These are phyloP conservation scores for Halocafeteria seosinensis DNA, from an alignment of 108 stramenopile species.

Conservation along the genomic window DNA sequence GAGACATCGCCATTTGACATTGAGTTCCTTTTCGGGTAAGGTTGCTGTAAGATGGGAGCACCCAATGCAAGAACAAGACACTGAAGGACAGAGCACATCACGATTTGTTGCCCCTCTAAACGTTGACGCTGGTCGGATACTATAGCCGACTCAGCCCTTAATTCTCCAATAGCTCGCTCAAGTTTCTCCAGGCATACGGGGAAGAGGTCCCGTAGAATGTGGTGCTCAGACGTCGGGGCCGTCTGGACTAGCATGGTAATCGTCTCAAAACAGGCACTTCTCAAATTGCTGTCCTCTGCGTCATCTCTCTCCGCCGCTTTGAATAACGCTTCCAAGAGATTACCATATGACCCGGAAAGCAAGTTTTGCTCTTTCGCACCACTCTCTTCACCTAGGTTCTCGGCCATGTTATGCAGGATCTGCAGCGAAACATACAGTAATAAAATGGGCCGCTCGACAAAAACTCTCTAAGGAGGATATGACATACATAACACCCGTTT, in stretches of 20 bases:
- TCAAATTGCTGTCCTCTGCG: not conserved
- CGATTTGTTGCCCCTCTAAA: not conserved
- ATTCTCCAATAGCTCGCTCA: not conserved
- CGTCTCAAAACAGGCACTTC: not conserved
- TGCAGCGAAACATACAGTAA: too few relatives aligned
- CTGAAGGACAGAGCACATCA: not conserved
- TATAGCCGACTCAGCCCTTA: not conserved
- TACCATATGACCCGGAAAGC: not conserved
- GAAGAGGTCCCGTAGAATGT: not conserved
- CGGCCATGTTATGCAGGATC: not conserved
- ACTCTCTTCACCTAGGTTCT: not conserved
- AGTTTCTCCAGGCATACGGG: not conserved
- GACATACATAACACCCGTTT: too few relatives aligned
- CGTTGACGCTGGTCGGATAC: not conserved
- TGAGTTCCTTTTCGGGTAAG: not conserved
- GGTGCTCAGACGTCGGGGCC: not conserved
- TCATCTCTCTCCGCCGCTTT: not conserved
- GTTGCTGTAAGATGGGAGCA: not conserved
- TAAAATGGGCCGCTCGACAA: too few relatives aligned
- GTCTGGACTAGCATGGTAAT: not conserved
- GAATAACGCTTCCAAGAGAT: not conserved
- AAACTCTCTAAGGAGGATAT: too few relatives aligned
- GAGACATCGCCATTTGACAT: not conserved
- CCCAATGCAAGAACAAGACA: not conserved
- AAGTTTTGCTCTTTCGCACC: not conserved